These are phyloP conservation scores for Bipolaris zeicola DNA, from an alignment of 2,329 filamentous ascomycete genomes.

Conservation along the genomic window DNA sequence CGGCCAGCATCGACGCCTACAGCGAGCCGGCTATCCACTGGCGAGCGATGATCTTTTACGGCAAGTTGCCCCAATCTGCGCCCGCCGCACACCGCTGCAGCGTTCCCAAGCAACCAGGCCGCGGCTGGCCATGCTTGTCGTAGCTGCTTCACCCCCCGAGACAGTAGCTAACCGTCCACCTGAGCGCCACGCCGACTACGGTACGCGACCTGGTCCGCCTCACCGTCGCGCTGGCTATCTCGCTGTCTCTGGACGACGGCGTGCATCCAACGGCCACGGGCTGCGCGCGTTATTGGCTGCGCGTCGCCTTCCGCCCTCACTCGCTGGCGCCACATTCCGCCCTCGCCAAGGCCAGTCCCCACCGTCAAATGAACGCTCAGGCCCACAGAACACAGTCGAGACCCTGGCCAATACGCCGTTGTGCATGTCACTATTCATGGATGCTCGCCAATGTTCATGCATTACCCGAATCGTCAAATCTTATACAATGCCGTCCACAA, in stretches of 20 bases:
- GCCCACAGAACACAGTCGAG: slow-evolving; percentile 17
- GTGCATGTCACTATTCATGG: slow-evolving; percentile 13
- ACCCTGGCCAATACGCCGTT: slow-evolving; percentile 11
- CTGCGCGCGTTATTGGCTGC: slow-evolving; percentile 6
- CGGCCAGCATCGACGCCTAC: neutral
- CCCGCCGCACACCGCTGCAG: slow-evolving; percentile 18
- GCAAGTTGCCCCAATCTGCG: neutral
- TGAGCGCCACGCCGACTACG: slow-evolving; percentile 6
- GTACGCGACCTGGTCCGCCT: slow-evolving; percentile 1
- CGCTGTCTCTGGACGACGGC: neutral
- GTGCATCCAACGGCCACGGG: slow-evolving; percentile 7
- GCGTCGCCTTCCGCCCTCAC: slow-evolving; percentile 5
- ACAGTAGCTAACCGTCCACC: slow-evolving; percentile 4
- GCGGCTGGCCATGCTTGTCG: neutral
- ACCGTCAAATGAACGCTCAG: slow-evolving; percentile 13
- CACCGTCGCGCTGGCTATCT: neutral
- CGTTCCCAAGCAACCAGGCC: neutral
- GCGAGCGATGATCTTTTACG: slow-evolving; percentile 1
- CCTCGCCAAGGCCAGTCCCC: slow-evolving; percentile 4
- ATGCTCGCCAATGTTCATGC: slow-evolving; percentile 7
- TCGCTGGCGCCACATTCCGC: slow-evolving; percentile 17
- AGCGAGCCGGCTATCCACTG: neutral
- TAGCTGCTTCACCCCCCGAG: slow-evolving; percentile 9
- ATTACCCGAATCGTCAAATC: slow-evolving; percentile 9
- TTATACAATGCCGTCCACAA: slow-evolving; percentile 7